Base-by-base conservation (phyloP, 164 flowering plant genomes). In the Vitis rotundifolia region DNA sequence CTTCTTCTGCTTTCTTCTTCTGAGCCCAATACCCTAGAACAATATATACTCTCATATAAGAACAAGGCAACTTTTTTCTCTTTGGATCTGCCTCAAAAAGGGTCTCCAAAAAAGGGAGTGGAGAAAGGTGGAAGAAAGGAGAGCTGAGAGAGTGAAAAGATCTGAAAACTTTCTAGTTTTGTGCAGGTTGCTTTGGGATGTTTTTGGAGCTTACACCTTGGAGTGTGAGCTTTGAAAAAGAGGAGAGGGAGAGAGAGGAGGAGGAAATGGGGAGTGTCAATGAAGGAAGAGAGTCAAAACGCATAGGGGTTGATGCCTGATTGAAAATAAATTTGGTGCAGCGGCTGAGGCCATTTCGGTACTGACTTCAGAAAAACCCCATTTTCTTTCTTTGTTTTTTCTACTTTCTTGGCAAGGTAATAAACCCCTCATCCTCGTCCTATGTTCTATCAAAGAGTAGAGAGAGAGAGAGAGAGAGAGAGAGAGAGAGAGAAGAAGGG, bases 241-340 rank as follows among this genome's bases (percentile, higher is more conserved):
- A 62, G 68, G 63, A 71, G 4, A 64, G 72, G 37, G 18, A 54
- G 44, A 37, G 18, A 54, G 44, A 37, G 44, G 44, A 37, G 44
- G 44, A 37, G 44, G n/a, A n/a, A n/a, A 37, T 37, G 44, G 7
- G 44, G 44, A 37, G 44, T 3, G 7, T 37, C 44, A 37, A 37
- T 37, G 44, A 37, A 37, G 44, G 2, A 6, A 37, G 66, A 64
- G 67, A 67, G 71, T 68, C 63, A 73, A 77, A 26, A 64, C 60
- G 71, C 75, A 64, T 76, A 52, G 80, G 76, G 26, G 55, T 68
- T 65, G 68, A 73, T 71, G 75, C 69, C 66, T 68, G 68, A 19
- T 52, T 0, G 60, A 47, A 69, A 69, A 63, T 72, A 68, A 77
- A 68, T 68, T 50, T 51, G 55, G 53, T 59, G 57, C 63, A 68